These are phyloP conservation scores for Physcomitrellopsis africana DNA, from an alignment of 225 moss, liverwort and hornwort species.

Conservation along the genomic window DNA sequence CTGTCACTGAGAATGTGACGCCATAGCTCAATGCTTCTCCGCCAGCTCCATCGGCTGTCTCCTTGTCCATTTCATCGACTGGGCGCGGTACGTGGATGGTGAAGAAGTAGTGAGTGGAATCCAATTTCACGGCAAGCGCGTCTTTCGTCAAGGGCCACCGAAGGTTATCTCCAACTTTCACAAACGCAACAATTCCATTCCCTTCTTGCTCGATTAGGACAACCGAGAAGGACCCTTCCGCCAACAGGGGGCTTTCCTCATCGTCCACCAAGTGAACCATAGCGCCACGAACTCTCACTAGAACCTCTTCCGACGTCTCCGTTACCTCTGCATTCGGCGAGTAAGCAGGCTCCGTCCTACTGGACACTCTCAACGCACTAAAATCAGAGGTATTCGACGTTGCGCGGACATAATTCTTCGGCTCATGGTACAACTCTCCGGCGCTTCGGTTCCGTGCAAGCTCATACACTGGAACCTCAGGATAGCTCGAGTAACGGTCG, in stretches of 20 bases:
- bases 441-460: conserved; percentile 27
- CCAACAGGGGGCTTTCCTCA: conserved; percentile 65
- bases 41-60: conserved; percentile 30
- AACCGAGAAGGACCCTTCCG: conserved; percentile 67
- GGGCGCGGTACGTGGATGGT: conserved; percentile 59
- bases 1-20: conserved; percentile 62
- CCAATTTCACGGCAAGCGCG: conserved; percentile 70
- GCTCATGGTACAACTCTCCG: conserved; percentile 17
- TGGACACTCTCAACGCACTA: conserved; percentile 29
- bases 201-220: conserved; percentile 72
- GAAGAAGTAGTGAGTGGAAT: conserved; percentile 85
- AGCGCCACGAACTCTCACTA: conserved; percentile 70
- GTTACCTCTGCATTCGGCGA: conserved; percentile 32
- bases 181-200: conserved; percentile 74
- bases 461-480: not conserved
- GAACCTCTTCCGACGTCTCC: conserved; percentile 60
- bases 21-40: conserved; percentile 68
- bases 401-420: conserved; percentile 31
- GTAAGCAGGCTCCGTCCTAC: conserved; percentile 19
- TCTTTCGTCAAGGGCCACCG: conserved; percentile 85
- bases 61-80: conserved; percentile 46
- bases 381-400: conserved; percentile 46
- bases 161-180: conserved; percentile 64
- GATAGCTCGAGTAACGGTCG: not conserved
- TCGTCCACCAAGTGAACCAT: conserved; percentile 83